These are phyloP conservation scores for Pseudopyrenochaeta lycopersici DNA, from an alignment of 2,329 filamentous ascomycete species.

Conservation along the genomic window DNA sequence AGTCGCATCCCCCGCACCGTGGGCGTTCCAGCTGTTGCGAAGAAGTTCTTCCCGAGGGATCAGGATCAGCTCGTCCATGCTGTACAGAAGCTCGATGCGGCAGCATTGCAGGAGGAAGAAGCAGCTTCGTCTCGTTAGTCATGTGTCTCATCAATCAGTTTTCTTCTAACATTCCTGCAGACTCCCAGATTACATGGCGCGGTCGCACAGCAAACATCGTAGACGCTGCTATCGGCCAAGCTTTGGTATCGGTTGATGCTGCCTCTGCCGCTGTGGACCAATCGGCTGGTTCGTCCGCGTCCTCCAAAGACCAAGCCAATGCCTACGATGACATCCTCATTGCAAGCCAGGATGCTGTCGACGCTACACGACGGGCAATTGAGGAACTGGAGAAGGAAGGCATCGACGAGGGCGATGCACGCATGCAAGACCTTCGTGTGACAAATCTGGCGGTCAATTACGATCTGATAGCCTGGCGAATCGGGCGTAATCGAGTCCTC, in stretches of 20 bases:
- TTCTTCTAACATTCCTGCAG: constrained; percentile 35
- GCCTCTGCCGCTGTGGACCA: constrained; percentile 62
- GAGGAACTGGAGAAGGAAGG: constrained; percentile 88
- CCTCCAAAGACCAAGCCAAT: constrained; percentile 75
- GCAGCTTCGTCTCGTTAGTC: constrained; percentile 60
- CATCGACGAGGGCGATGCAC: constrained; percentile 80
- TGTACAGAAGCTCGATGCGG: constrained; percentile 74
- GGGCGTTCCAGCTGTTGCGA: constrained; percentile 79
- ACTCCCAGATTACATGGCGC: constrained; percentile 80
- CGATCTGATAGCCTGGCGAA: constrained; percentile 91
- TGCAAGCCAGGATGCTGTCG: constrained; percentile 90
- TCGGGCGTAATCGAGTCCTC: constrained; percentile 89
- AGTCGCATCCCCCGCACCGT: constrained; percentile 86
- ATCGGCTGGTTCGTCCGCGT: constrained; percentile 51
- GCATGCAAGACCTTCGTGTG: constrained; percentile 92
- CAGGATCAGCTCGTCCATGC: constrained; percentile 69
- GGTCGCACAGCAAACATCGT: constrained; percentile 86
- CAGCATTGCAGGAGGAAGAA: constrained; percentile 58
- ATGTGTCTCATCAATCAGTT: background rate
- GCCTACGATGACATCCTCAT: constrained; percentile 92
- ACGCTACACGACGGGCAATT: constrained; percentile 91
- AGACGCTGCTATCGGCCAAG: constrained; percentile 88
- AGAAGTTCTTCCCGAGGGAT: constrained; percentile 76
- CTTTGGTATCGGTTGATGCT: constrained; percentile 73
- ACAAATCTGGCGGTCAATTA: constrained; percentile 94